Evolutionary conservation across 148 eudicot genomes (phyloP).

Genomic region (Euryodendron excelsum): DNA sequence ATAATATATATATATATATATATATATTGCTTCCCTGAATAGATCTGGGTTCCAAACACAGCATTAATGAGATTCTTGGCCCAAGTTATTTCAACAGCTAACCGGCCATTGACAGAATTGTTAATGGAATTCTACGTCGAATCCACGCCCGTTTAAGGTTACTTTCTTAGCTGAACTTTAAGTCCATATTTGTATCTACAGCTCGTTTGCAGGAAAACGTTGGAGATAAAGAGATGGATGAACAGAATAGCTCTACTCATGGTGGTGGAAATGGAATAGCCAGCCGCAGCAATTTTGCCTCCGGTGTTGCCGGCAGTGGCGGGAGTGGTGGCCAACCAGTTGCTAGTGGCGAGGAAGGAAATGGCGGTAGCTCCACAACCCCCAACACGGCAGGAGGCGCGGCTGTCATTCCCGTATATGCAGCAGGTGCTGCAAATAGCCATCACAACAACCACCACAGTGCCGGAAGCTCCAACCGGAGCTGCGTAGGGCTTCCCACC

Average conservation of each 20-base stretch:
- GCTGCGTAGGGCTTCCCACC: not conserved
- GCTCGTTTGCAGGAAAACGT: not conserved
- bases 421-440: not conserved
- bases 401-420: not conserved
- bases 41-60: too few relatives aligned
- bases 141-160: not conserved
- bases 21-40: too few relatives aligned
- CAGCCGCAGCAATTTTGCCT: not conserved
- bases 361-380: not conserved
- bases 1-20: too few relatives aligned
- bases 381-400: not conserved
- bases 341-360: not conserved
- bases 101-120: too few relatives aligned
- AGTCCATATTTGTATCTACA: not conserved
- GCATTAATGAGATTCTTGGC: too few relatives aligned
- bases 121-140: too few relatives aligned
- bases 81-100: too few relatives aligned
- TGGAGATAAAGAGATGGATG: not conserved
- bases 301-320: too few relatives aligned
- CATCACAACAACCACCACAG: slow-evolving; percentile 1
- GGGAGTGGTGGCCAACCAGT: not conserved
- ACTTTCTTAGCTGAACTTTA: not conserved
- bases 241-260: not conserved
- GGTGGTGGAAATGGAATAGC: not conserved
- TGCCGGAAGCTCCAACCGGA: slow-evolving; percentile 5